Conservation (phyloP, 208 protist genomes). For the Leishmania tarentolae region DNA sequence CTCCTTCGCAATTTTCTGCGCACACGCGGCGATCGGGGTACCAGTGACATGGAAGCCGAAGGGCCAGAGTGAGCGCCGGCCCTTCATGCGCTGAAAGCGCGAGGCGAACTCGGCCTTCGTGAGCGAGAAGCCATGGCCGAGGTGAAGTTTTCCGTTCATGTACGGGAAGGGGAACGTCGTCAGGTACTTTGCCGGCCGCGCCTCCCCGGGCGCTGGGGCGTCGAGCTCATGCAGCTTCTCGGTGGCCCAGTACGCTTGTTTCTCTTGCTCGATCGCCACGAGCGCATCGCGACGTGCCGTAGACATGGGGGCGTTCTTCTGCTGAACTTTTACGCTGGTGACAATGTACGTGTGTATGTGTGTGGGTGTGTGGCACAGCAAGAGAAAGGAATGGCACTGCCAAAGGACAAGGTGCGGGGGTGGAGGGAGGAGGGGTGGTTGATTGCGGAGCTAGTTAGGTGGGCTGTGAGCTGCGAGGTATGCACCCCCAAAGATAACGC, state of each 20-base stretch:
- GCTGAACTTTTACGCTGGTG: neutral
- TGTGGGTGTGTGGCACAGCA: neutral
- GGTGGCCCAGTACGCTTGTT: constrained; percentile 64
- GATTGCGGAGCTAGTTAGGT: neutral
- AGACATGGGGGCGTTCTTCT: constrained; percentile 52
- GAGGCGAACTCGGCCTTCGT: constrained; percentile 99
- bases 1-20: constrained; percentile 96
- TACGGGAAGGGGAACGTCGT: constrained; percentile 99
- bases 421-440: neutral
- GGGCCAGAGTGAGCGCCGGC: constrained; percentile 98
- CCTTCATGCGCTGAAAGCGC: constrained; percentile 97
- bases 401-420: neutral
- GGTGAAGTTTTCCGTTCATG: constrained; percentile 99
- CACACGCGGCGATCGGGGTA: constrained; percentile 99
- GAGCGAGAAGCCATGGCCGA: constrained; percentile 99
- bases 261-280: constrained; percentile 66
- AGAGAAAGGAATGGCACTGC: neutral
- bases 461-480: neutral
- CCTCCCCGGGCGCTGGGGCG: constrained; percentile 54
- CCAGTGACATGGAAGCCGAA: constrained; percentile 99
- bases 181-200: constrained; percentile 94
- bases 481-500: neutral
- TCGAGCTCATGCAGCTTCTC: constrained; percentile 71
- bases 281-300: constrained; percentile 79
- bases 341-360: neutral